These are phyloP conservation scores for Byssoonygena ceratinophila DNA, from an alignment of 2,329 filamentous ascomycete species.

Conservation along the genomic window DNA sequence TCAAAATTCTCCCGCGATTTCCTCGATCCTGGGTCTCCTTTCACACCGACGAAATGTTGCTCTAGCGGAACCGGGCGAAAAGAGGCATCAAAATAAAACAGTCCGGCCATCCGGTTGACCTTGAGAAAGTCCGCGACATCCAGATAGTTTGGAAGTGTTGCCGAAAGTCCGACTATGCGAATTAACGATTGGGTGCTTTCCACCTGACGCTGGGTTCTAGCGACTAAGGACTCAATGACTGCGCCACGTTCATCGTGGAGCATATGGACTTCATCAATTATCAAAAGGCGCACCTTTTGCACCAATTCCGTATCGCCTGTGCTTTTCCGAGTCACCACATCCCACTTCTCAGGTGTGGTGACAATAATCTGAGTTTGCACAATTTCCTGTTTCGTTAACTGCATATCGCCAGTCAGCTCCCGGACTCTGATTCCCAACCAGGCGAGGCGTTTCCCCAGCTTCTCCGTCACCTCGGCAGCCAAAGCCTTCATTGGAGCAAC, in stretches of 20 bases:
- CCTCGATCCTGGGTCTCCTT: constrained; percentile 56
- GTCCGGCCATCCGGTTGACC: constrained; percentile 80
- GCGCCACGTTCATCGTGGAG: constrained; percentile 94
- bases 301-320: constrained; percentile 96
- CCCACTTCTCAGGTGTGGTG: constrained; percentile 98
- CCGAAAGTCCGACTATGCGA: constrained; percentile 87
- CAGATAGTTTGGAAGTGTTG: constrained; percentile 89
- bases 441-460: constrained; percentile 77
- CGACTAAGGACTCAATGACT: constrained; percentile 89
- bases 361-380: constrained; percentile 95
- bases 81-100: constrained; percentile 95
- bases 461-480: constrained; percentile 90
- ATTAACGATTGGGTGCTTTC: constrained; percentile 97
- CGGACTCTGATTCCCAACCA: constrained; percentile 90
- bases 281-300: constrained; percentile 88
- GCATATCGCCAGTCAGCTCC: constrained; percentile 97
- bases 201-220: constrained; percentile 87
- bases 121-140: constrained; percentile 96
- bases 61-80: constrained; percentile 93
- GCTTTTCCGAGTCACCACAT: constrained; percentile 92
- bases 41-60: constrained; percentile 94
- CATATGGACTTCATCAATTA: constrained; percentile 99
- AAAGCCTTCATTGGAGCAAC: constrained; percentile 98
- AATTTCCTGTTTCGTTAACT: constrained; percentile 92
- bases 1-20: constrained; percentile 84